Base-by-base conservation (phyloP, 192 early-diverging fungal genomes). In the Irineochytrium annulatum region DNA sequence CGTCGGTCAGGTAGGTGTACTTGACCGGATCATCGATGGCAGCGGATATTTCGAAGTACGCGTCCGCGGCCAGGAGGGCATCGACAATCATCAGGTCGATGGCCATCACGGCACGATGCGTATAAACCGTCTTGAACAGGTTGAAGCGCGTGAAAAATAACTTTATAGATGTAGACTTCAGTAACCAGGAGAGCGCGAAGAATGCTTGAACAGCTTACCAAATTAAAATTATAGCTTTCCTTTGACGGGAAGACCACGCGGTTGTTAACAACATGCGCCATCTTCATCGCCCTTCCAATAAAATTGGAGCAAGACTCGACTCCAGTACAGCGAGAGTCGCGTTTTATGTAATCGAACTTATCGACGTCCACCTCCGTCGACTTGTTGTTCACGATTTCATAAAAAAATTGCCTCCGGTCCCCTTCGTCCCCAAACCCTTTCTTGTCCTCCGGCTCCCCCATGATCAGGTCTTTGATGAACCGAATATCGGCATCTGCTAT, bases 381-480 rank as follows among this genome's bases (percentile, higher is more conserved):
- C 68, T 94, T 88, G 81, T 98, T 98, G 41, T 93, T 88, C 0
- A 98, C 94, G 65, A 98, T 94, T 65, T 98, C 93, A 80, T 92
- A 98, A 43, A 98, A 59, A 63, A 91, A 98, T 49, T 63, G 75
- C 48, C 79, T 83, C n/a, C 59, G 34, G 22, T 43, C 27, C 22
- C 29, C 54, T 49, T 49, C 46, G 6, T 49, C 46, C 5, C 13
- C 6, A 5, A 8, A 73, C 14, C 61, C 58, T 3, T 48, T 39
- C 5, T 70, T 31, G n/a, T n/a, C n/a, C n/a, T n/a, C n/a, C 14
- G 72, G 68, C 34, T 54, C 43, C 2, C 79, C 79, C 46, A 68
- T 65, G 49, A 82, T 79, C 33, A 79, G 55, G 44, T 69, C 77
- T 49, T 79, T 76, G 53, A 79, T 77, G 62, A 79, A 78, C 34